phyloP scores from a whole-genome alignment of 495 filamentous ascomycete genomes.

The Aspergillus nidulans region DNA sequence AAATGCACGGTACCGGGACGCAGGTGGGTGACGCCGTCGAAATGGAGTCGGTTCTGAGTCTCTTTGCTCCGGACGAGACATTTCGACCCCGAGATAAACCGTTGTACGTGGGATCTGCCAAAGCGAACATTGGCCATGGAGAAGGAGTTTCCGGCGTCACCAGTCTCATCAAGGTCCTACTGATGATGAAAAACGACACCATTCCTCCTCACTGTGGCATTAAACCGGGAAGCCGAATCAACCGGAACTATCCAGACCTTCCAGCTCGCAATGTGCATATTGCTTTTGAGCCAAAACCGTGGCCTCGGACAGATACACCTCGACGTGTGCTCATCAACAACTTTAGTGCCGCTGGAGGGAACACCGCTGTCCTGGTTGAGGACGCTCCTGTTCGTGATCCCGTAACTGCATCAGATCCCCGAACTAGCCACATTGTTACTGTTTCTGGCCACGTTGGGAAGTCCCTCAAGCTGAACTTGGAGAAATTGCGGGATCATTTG shows the following conservation, averaged over 20 bases:
- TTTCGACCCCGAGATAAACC: background rate
- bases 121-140: conserved; percentile 39
- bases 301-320: background rate
- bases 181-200: conserved; percentile 25
- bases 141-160: conserved; percentile 30
- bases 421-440: background rate
- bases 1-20: conserved; percentile 3
- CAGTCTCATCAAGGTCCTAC: conserved; percentile 28
- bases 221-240: conserved; percentile 36
- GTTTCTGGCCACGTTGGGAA: background rate
- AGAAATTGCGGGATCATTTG: background rate
- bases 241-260: conserved; percentile 26
- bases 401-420: background rate
- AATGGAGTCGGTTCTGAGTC: conserved; percentile 22
- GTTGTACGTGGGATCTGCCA: conserved; percentile 27
- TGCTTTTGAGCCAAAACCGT: background rate
- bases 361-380: conserved; percentile 34
- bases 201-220: conserved; percentile 38
- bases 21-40: conserved; percentile 1
- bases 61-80: background rate
- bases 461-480: background rate
- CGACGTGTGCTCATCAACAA: conserved; percentile 29
- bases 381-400: conserved; percentile 23
- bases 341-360: conserved; percentile 42
- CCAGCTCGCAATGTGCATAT: conserved; percentile 13